Evolutionary conservation across 768 basidiomycete species (phyloP), one percentile per base, ranked within the genome.

Genomic region (Filobasidium floriforme): DNA sequence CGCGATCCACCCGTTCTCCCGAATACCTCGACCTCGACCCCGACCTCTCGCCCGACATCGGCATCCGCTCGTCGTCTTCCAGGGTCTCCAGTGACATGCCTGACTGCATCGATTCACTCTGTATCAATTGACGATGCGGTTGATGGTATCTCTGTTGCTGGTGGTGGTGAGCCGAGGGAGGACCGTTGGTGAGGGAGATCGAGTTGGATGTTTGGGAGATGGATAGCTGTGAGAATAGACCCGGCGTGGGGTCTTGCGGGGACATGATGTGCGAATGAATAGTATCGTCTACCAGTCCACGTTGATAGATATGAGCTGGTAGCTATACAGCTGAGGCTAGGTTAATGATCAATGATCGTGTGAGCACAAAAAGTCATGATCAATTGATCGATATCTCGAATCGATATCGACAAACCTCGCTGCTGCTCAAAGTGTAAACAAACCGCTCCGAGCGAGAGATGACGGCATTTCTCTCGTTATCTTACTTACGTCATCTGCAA

Each of bases 371-470:
- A 37, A 37, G 32, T 44, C 43, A 49, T 5, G 18, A 14, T 49
- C 46, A 14, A 5, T 5, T 49, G 18, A 14, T 22, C 46, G 5
- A 49, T 5, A 14, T 49, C 46, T 22, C 22, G 18, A 18, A 5
- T 14, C 14, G 18, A 18, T 22, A 18, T 49, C 22, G 5, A 5
- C 46, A 14, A 37, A 37, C 4, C 32, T 37, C n/a, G n/a, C n/a
- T n/a, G n/a, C n/a, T n/a, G 19, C 15, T 49, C 46, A 49, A 49
- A 49, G 46, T 49, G 46, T 49, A 49, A 49, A 49, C 46, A 49
- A 49, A 49, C 15, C 46, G 18, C 4, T 22, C 46, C 18, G 18
- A 49, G 14, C 15, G 3, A 49, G 32, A 37, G 3, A 3, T 37
- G 32, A 3, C 32, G 32, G 32, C 32, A 37, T 37, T 37, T 49